Percentiles rank a stretch among this genome's conserved stretches.
Conservation (phyloP, 805 yeast species). For the Myxozyma vanderwaltii region DNA sequence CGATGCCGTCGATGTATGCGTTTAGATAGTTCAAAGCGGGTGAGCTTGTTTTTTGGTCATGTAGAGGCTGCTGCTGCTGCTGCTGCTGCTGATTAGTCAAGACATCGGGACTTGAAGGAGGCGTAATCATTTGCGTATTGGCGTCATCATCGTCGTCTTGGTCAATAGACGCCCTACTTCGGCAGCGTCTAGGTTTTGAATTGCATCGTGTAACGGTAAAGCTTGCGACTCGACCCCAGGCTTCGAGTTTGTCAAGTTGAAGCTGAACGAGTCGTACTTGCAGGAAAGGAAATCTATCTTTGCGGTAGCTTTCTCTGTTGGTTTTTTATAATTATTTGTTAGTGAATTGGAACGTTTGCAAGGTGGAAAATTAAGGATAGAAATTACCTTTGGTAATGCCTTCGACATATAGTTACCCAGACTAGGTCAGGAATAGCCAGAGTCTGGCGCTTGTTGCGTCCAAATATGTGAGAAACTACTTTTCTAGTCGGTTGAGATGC, state of each 20-base stretch:
- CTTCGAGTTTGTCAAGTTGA: slow-evolving; percentile 30
- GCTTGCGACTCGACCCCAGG: slow-evolving; percentile 26
- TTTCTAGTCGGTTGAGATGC: slow-evolving; percentile 20
- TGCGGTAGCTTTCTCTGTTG: slow-evolving; percentile 28
- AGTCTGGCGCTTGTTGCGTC: slow-evolving; percentile 35
- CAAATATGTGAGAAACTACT: slow-evolving; percentile 34
- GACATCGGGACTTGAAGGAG: background rate
- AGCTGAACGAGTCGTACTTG: slow-evolving; percentile 25
- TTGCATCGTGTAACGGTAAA: slow-evolving; percentile 17
- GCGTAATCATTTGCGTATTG: background rate
- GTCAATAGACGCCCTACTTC: too few relatives aligned
- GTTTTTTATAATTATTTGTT: background rate
- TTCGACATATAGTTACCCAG: slow-evolving; percentile 31
- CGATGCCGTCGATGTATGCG: background rate
- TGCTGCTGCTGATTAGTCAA: background rate
- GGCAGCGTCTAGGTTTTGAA: background rate
- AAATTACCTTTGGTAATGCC: slow-evolving; percentile 28
- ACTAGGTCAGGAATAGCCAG: slow-evolving; percentile 25
- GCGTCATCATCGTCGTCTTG: too few relatives aligned
- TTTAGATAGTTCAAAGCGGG: background rate
- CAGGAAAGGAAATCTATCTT: slow-evolving; percentile 24
- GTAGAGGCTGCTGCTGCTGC: background rate
- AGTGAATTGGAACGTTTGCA: too few relatives aligned
- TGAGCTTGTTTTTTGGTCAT: background rate
- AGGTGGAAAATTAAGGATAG: background rate